A percentile compares a stretch with the other conserved stretches of the same genome.
Conservation (phyloP, 371 early-diverging fungal species). For the Rhizopus stolonifer region DNA sequence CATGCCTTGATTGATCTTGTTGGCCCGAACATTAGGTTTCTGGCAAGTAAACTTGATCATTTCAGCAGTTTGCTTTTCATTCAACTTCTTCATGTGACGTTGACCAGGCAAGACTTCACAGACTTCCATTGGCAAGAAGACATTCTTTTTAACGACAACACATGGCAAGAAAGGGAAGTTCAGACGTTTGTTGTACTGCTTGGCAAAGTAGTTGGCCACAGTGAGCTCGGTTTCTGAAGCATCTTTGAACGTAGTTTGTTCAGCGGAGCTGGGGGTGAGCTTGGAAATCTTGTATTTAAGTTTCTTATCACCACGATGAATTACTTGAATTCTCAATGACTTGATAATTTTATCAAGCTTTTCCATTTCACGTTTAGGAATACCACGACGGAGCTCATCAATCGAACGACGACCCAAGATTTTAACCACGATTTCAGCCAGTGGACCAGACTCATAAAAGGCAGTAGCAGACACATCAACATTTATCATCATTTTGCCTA, state of each 20-base stretch:
- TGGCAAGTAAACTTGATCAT: slow-evolving; percentile 91
- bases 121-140: slow-evolving; percentile 85
- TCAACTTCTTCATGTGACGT: slow-evolving; percentile 72
- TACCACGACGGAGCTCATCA: slow-evolving; percentile 63
- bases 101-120: slow-evolving; percentile 82
- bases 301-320: slow-evolving; percentile 68
- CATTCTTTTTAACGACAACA: slow-evolving; percentile 60
- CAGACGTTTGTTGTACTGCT: slow-evolving; percentile 66
- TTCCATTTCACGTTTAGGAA: slow-evolving; percentile 58
- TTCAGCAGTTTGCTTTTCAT: slow-evolving; percentile 84
- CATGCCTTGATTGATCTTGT: slow-evolving; percentile 57
- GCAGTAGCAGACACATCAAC: slow-evolving; percentile 85
- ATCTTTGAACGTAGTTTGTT: slow-evolving; percentile 62
- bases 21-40: slow-evolving; percentile 67
- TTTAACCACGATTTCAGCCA: slow-evolving; percentile 60
- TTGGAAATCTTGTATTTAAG: slow-evolving; percentile 66
- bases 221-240: slow-evolving; percentile 46
- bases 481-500: slow-evolving; percentile 70
- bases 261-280: slow-evolving; percentile 65
- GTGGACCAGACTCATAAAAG: slow-evolving; percentile 74
- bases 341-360: slow-evolving; percentile 70
- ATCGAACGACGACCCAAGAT: slow-evolving; percentile 58
- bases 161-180: slow-evolving; percentile 83
- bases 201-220: slow-evolving; percentile 75
- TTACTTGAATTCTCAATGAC: slow-evolving; percentile 67